These are phyloP conservation scores for Dioscorea zingiberensis DNA, from an alignment of 106 monocot genomes.

Conservation along the genomic window DNA sequence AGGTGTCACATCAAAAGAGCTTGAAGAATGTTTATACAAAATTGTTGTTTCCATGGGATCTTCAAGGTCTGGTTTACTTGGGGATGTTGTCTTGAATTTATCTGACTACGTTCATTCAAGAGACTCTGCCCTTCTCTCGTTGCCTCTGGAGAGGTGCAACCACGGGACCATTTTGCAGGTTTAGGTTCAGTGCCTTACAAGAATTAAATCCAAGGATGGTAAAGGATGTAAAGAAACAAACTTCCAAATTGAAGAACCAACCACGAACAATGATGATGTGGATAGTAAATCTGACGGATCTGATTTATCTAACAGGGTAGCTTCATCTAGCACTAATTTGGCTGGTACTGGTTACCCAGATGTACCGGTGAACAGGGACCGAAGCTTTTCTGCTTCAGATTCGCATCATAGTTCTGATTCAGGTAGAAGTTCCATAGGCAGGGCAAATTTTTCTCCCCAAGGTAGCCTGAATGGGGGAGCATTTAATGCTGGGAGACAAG, in stretches of 20 bases:
- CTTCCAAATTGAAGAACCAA: conserved; percentile 28
- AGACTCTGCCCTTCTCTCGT: conserved; percentile 53
- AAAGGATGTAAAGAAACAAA: conserved; percentile 34
- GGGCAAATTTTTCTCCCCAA: conserved; percentile 51
- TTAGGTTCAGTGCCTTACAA: conserved; percentile 57
- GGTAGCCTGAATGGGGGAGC: conserved; percentile 39
- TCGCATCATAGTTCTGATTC: conserved; percentile 85
- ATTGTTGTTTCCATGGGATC: conserved; percentile 81
- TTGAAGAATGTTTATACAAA: conserved; percentile 51
- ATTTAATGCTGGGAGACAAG: conserved; percentile 42
- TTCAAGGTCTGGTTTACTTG: conserved; percentile 45
- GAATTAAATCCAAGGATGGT: conserved; percentile 53
- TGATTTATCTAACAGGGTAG: conserved; percentile 26
- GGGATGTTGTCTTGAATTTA: conserved; percentile 72
- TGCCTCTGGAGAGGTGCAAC: conserved; percentile 55
- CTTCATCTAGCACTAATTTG: conserved; percentile 32
- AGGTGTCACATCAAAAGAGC: conserved; percentile 43
- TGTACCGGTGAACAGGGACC: conserved; percentile 53
- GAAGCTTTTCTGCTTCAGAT: conserved; percentile 67
- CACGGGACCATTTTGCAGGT: conserved; percentile 72
- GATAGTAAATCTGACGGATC: conserved; percentile 71
- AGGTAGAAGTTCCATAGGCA: conserved; percentile 44
- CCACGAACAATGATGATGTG: conserved; percentile 33
- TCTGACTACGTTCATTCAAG: conserved; percentile 49
- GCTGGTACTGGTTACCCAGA: conserved; percentile 28